Evolutionary conservation across 768 basidiomycete genomes (phyloP).

Genomic region (Royoungia palumana): DNA sequence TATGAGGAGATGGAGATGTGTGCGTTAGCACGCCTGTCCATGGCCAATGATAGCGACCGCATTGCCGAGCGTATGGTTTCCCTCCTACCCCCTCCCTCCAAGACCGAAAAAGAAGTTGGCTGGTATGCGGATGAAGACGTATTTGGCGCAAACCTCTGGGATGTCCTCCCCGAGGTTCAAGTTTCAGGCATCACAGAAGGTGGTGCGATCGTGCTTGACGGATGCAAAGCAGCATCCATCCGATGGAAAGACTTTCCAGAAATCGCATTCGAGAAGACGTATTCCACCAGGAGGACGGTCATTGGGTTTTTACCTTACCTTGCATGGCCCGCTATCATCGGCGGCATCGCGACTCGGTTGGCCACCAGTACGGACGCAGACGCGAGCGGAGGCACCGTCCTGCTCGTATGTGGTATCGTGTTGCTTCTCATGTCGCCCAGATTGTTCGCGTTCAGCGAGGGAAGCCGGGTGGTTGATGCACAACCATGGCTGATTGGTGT

Average conservation of each 20-base stretch:
- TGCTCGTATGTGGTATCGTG: conserved; percentile 1
- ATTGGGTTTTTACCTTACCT: conserved; percentile 9
- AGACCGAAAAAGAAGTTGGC: neutral
- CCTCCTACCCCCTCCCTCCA: conserved; percentile 6
- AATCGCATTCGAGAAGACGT: neutral
- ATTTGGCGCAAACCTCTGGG: conserved; percentile 16
- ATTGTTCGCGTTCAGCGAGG: conserved; percentile 9
- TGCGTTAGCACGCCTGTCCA: conserved; percentile 18
- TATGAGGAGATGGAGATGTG: conserved; percentile 11
- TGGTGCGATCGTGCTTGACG: conserved; percentile 18
- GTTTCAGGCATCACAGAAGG: conserved; percentile 15
- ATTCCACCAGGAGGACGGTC: too few relatives aligned
- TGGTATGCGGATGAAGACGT: conserved; percentile 20
- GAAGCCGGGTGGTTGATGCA: conserved; percentile 10
- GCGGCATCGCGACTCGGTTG: neutral
- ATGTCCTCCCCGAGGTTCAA: conserved; percentile 17
- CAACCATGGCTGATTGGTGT: conserved; percentile 22
- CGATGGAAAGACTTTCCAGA: conserved; percentile 21
- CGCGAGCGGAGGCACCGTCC: too few relatives aligned
- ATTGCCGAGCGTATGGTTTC: conserved; percentile 23
- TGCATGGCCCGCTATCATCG: conserved; percentile 7
- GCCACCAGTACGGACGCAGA: neutral
- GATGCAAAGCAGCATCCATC: conserved; percentile 15
- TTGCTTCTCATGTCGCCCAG: conserved; percentile 3
- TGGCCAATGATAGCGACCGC: conserved; percentile 22